phyloP scores from a whole-genome alignment of 345 rosid species.

The Arabis alpina region DNA sequence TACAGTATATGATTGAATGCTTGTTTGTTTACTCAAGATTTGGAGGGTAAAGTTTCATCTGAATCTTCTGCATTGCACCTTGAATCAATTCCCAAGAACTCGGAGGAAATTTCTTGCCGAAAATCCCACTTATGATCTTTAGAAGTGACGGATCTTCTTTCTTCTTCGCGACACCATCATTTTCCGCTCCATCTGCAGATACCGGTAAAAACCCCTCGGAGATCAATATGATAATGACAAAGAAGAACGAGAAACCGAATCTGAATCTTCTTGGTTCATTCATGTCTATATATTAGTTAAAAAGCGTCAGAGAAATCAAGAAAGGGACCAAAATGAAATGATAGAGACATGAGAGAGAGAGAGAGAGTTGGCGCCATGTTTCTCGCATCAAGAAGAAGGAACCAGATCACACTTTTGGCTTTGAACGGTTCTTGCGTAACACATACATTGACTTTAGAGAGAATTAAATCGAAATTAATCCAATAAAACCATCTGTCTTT shows the following conservation, averaged over 20 bases:
- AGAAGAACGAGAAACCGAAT: constrained; percentile 10
- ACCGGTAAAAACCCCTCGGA: constrained; percentile 18
- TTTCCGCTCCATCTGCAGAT: constrained; percentile 32
- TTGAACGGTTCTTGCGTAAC: constrained; percentile 39
- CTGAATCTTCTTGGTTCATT: constrained; percentile 31
- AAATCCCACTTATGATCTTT: constrained; percentile 40
- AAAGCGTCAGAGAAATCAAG: constrained; percentile 5
- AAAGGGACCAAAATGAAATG: constrained; percentile 7
- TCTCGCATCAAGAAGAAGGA: constrained; percentile 20
- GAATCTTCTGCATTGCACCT: constrained; percentile 49
- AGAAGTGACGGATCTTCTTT: constrained; percentile 47
- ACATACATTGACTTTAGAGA: constrained; percentile 8
- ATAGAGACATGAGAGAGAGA: constrained; percentile 2
- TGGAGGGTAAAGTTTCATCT: constrained; percentile 59
- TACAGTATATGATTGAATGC: constrained; percentile 3
- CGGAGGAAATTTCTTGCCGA: constrained; percentile 47
- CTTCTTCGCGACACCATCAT: constrained; percentile 13
- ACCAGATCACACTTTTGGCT: neutral
- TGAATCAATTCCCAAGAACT: constrained; percentile 65
- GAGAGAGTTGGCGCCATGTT: constrained; percentile 40
- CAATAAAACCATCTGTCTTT: constrained; percentile 4
- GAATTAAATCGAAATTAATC: neutral
- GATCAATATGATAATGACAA: constrained; percentile 38
- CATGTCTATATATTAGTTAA: constrained; percentile 25
- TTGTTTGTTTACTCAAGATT: constrained; percentile 55